phyloP scores from a whole-genome alignment of 192 early-diverging fungal genomes.

The Linnemannia exigua region DNA sequence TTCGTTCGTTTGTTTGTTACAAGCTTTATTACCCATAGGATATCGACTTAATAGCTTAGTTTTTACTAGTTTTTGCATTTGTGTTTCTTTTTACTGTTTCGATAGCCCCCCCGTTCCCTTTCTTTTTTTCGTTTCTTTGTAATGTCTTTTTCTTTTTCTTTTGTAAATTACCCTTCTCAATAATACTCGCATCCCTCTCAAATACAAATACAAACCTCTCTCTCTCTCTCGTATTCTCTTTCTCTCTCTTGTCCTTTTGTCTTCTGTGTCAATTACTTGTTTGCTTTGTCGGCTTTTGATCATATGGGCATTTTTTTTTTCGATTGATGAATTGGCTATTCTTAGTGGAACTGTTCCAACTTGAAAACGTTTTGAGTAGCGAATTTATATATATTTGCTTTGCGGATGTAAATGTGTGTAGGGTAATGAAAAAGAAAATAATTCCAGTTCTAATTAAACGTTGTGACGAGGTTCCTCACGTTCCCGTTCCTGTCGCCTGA shows the following conservation, averaged over 20 bases:
- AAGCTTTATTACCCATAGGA: not conserved
- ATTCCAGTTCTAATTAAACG: not conserved
- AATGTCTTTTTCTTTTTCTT: not conserved
- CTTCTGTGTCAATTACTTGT: not conserved
- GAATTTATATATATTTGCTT: too few relatives aligned
- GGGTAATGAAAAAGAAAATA: not conserved
- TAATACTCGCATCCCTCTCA: slow-evolving; percentile 10
- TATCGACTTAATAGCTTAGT: not conserved
- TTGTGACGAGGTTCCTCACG: slow-evolving; percentile 31
- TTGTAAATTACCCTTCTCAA: not conserved
- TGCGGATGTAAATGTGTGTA: not conserved
- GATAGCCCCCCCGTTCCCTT: not conserved
- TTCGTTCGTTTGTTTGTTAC: too few relatives aligned
- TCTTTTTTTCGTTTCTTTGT: not conserved
- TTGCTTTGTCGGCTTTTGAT: not conserved
- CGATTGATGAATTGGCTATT: too few relatives aligned
- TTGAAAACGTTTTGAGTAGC: too few relatives aligned
- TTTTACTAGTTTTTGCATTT: not conserved
- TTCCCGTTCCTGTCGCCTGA: slow-evolving; percentile 26
- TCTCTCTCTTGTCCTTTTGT: not conserved
- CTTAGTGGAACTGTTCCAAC: too few relatives aligned
- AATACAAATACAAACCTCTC: not conserved
- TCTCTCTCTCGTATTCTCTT: not conserved
- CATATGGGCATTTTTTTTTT: too few relatives aligned
- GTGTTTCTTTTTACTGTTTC: not conserved